phyloP scores from a whole-genome alignment of 495 filamentous ascomycete genomes.

The Tuber melanosporum region DNA sequence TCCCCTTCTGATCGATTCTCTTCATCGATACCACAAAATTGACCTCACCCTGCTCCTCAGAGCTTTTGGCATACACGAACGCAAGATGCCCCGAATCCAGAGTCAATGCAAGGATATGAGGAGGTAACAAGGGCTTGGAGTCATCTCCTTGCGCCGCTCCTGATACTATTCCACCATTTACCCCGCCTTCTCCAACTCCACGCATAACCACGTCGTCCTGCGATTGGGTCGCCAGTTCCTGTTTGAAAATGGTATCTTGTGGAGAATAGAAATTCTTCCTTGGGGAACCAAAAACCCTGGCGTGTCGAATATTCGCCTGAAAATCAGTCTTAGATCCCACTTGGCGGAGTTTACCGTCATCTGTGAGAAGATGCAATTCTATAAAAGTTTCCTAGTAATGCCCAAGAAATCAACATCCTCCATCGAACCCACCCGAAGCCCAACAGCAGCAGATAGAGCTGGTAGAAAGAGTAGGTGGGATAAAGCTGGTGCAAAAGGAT shows the following conservation, averaged over 20 bases:
- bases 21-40: slow-evolving; percentile 57
- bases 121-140: slow-evolving; percentile 50
- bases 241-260: slow-evolving; percentile 32
- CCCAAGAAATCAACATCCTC: slow-evolving; percentile 28
- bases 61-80: slow-evolving; percentile 60
- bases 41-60: slow-evolving; percentile 44
- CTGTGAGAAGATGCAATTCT: slow-evolving; percentile 61
- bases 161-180: not conserved
- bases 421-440: not conserved
- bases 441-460: not conserved
- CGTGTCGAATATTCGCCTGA: slow-evolving; percentile 60
- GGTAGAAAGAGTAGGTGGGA: slow-evolving; percentile 8
- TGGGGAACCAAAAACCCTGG: slow-evolving; percentile 53
- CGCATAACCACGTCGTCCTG: slow-evolving; percentile 44
- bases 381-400: slow-evolving; percentile 55
- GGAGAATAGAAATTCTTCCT: slow-evolving; percentile 33
- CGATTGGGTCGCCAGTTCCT: slow-evolving; percentile 30
- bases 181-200: slow-evolving; percentile 13
- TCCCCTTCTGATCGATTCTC: slow-evolving; percentile 53
- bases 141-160: slow-evolving; percentile 14
- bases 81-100: slow-evolving; percentile 62
- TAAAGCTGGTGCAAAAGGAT: slow-evolving; percentile 29
- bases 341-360: slow-evolving; percentile 61
- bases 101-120: slow-evolving; percentile 68
- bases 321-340: slow-evolving; percentile 69